Base-by-base conservation (phyloP, 2,329 filamentous ascomycete genomes). In the Aspergillus pseudonomiae region DNA sequence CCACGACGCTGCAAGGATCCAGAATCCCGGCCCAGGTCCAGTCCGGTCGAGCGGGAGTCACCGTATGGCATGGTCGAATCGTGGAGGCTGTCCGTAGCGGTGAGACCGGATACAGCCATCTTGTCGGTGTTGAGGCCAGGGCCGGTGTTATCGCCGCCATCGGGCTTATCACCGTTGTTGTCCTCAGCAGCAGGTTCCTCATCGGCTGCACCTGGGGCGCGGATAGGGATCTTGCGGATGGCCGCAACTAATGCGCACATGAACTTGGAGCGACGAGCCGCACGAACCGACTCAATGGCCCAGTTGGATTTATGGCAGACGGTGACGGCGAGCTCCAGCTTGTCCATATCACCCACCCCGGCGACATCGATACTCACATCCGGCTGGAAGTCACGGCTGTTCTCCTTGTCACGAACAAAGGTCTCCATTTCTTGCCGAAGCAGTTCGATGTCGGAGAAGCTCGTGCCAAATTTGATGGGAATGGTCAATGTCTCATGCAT, bases 231-330 rank as follows among this genome's bases (percentile, higher is more conserved):
- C 80, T 90, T 93, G 79, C 93, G 91, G 63, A 97, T 82, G 4
- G 94, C 93, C 10, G 93, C 79, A 5, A 95, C 89, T 63, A 99
- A 83, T 0, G 95, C 95, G 74, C 94, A 97, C 89, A 98, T 96
- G 81, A 99, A 98, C 79, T 97, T 98, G 76, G 91, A 96, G 65
- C 94, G 89, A 59, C 94, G 89, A 7, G 90, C 86, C 21, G 90
- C 89, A 46, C 94, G 91, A 46, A 97, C 85, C 1, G 87, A 85
- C 70, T 97, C 94, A 78, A 97, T 93, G 70, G 92, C 88, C 91
- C 92, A 94, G 80, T 94, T 95, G 63, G 90, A 92, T 81, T 98
- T 98, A 84, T 98, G 93, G 73, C 91, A 89, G 74, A 97, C 93
- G 71, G 91, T 89, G 45, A 97, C 84, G 71, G 89, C 88, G 61